Base-by-base conservation (phyloP, 371 early-diverging fungal genomes). In the Mucor saturninus region DNA sequence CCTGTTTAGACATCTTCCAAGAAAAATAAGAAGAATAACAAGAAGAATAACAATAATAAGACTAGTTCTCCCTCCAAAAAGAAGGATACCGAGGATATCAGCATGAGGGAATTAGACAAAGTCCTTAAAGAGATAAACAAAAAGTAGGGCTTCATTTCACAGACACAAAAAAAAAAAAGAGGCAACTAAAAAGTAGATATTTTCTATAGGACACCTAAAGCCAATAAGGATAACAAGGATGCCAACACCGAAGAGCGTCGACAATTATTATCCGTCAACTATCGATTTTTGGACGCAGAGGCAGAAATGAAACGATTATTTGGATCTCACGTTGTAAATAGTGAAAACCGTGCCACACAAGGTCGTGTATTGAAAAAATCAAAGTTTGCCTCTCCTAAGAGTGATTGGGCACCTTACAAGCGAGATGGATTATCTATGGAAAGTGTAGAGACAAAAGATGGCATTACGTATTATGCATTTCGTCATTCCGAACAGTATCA, bases 301-400 rank as follows among this genome's bases (percentile, higher is more conserved):
- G 90, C 90, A 14, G 97, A 96, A 71, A 93, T 95, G 85, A 88
- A 89, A 31, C 84, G 91, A 15, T 81, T 93, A 81, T 95, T 96
- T 84, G 96, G 96, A 7, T 90, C 94, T 1, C 87, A 86, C 35
- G 88, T 94, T 29, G 89, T 90, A 39, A 87, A 87, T 38, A 69
- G 64, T 50, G 79, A 79, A 68, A 81, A 56, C 71, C 82, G 75
- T 77, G 75, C 68, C 69, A 74, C 59, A 59, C 80, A 53, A 70
- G 72, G 64, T 13, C 65, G 80, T 57, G 67, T 74, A 9, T 60
- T 78, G 28, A 89, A 85, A 53, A 84, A 83, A 56, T 83, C 88
- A 4, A 74, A 88, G 30, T 71, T 96, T 51, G 83, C 90, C 9
- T 86, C 82, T 10, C 94, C 94, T 3, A 84, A 89, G 46, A 85